Base-by-base conservation (phyloP, 768 basidiomycete species). In the Rhodotorula sphaerocarpa region DNA sequence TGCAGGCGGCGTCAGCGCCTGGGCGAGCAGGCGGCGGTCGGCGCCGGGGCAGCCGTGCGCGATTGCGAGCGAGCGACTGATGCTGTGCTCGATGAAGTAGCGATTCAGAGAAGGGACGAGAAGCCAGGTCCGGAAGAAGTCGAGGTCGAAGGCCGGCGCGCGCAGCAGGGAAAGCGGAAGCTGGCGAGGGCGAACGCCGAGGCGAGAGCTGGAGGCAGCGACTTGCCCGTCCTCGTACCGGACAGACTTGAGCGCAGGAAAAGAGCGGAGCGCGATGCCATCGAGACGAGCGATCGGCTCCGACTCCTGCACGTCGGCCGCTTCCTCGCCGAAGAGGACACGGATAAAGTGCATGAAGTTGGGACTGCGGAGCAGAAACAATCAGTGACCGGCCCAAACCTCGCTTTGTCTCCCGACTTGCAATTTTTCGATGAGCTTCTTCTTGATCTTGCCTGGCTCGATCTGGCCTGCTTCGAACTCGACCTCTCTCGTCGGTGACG, bases 1-100 rank as follows among this genome's bases (percentile, higher is more conserved):
- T 41, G 79, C 79, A 2, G 90, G 90, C 16, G 89, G 76, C 2
- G 87, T 89, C 28, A 87, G 79, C 9, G 87, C 87, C 71, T 90
- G 84, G 3, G 84, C 78, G 48, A 90, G 78, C 11, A 82, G 77
- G 44, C 82, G 77, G 41, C 81, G 79, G 3, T 73, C 67, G 52
- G 90, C 81, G 1, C 80, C 75, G 5, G 87, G 86, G 27, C 90
- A 78, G 16, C 79, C 78, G 36, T 90, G 80, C 45, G 80, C 78
- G 21, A 77, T 52, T 7, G 12, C 18, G 27, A 52, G 80, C 80
- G 80, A 57, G 77, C 74, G 21, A 75, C 79, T 14, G 77, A 84
- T 25, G 86, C 87, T 7, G 82, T 71, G 70, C 83, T 82, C 3
- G 83, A 84, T 3, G 55, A 88, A 74, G 23, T 83, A 83, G 63